Evolutionary conservation across 176 grass and related monocot species (phyloP), one percentile per base, ranked within the genome.

Genomic region (Rhynchospora tenuis): DNA sequence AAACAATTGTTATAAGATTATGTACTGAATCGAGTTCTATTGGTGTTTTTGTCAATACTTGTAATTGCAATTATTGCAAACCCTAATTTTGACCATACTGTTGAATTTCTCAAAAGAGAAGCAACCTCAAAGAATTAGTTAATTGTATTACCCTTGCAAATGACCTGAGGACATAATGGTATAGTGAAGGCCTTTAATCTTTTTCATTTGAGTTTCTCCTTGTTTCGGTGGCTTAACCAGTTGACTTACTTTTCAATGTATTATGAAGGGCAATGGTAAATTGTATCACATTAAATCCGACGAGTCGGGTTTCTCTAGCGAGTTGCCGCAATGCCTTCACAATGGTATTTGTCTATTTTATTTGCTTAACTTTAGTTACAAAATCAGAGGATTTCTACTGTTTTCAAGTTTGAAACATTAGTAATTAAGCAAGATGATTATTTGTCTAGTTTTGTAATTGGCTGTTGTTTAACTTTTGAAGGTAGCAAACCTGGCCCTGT

Each of bases 251-350:
- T 56, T 74, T 82, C 23, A 59, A 50, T 82, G 22, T 57, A 22
- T 26, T 77, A 56, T 31, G 64, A 86, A 98, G 96, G 96, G 92
- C 93, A 62, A 99, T 99, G 96, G 96, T 99, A 79, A 98, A 98
- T 88, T 95, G 96, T 86, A 98, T 98, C 57, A 95, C 96, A 61
- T 91, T 88, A 86, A 89, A 98, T 64, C 89, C 96, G 77, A 93
- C 89, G 84, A 95, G 96, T 85, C 88, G 93, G 85, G 93, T 98
- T 90, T 87, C 93, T 83, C 83, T 98, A 88, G 91, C 94, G 66
- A 98, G 96, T 85, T 98, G 96, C 47, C 96, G 93, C 58, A 98
- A 98, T 89, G 96, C 96, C 63, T 98, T 98, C 87, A 93, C 96
- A 55, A 98, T 98, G 95, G 95, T 98, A 79, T 88, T 77, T 79